Evolutionary conservation across 2,329 filamentous ascomycete species (phyloP).

Genomic region (Didymosphaeria variabile): DNA sequence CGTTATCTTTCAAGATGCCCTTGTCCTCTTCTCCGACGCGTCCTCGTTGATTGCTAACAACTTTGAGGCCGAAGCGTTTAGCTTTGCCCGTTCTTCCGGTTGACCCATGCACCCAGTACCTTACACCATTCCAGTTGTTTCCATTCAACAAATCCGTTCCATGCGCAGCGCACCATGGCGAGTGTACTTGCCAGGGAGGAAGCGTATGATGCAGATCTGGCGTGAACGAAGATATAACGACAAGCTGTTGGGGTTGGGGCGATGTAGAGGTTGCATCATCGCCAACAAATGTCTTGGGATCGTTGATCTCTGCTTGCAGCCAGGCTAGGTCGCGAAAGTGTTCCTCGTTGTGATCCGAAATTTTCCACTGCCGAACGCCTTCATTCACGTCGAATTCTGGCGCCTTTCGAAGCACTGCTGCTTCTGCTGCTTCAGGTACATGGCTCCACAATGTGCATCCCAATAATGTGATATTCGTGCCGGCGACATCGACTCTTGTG

Average conservation of each 20-base stretch:
- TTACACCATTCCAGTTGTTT: constrained; percentile 56
- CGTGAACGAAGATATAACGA: constrained; percentile 68
- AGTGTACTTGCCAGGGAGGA: constrained; percentile 58
- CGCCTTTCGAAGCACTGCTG: constrained; percentile 56
- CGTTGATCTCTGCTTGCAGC: constrained; percentile 55
- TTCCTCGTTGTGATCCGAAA: constrained; percentile 59
- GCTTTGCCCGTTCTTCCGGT: constrained; percentile 57
- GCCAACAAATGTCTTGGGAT: constrained; percentile 22
- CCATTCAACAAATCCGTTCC: constrained; percentile 59
- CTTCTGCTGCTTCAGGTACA: constrained; percentile 53
- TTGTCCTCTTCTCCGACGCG: constrained; percentile 45
- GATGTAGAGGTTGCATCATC: constrained; percentile 17
- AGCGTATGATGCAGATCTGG: constrained; percentile 61
- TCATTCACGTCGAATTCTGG: constrained; percentile 61
- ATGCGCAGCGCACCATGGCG: constrained; percentile 61
- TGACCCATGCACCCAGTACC: constrained; percentile 57
- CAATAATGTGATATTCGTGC: constrained; percentile 59
- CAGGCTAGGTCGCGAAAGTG: constrained; percentile 62
- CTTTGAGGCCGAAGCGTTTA: constrained; percentile 40
- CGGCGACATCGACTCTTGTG: constrained; percentile 51
- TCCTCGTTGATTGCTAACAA: constrained; percentile 58
- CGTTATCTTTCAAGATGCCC: constrained; percentile 34
- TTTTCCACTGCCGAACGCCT: constrained; percentile 61
- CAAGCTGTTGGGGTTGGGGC: constrained; percentile 34
- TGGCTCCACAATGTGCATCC: constrained; percentile 68